Evolutionary conservation across 768 basidiomycete genomes (phyloP).

Genomic region (Phlebiopsis gigantea): DNA sequence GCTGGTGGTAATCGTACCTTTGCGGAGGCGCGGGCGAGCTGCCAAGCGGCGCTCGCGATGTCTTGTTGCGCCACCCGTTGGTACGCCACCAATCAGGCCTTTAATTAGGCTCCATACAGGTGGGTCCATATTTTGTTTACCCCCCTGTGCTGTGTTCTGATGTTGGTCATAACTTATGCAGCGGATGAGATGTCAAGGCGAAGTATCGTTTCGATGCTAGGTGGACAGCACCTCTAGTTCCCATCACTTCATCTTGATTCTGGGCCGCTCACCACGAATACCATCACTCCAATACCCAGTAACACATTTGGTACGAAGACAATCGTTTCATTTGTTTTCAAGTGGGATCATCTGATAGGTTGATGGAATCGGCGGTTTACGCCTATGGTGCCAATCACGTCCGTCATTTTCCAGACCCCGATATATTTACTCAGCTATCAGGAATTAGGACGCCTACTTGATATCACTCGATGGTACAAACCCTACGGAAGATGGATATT

Average conservation of each 20-base stretch:
- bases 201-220: too few species aligned
- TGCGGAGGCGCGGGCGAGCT: neutral
- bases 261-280: neutral
- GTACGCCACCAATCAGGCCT: neutral
- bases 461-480: neutral
- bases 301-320: too few species aligned
- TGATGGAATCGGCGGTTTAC: constrained; percentile 5
- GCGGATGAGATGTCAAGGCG: too few species aligned
- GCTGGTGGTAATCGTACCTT: neutral
- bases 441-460: neutral
- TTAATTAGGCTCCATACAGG: too few species aligned
- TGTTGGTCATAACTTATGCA: too few species aligned
- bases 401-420: neutral
- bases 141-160: too few species aligned
- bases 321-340: too few species aligned
- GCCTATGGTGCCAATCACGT: constrained; percentile 4
- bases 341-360: too few species aligned
- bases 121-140: neutral
- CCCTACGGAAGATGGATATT: neutral
- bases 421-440: neutral
- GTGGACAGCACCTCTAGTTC: too few species aligned
- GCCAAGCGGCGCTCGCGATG: neutral
- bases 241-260: too few species aligned
- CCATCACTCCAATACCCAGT: too few species aligned
- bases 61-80: neutral